A percentile compares a stretch with the other conserved stretches of the same genome.
These are phyloP conservation scores for Suillus weaverae DNA, from an alignment of 768 basidiomycete genomes.

Conservation along the genomic window DNA sequence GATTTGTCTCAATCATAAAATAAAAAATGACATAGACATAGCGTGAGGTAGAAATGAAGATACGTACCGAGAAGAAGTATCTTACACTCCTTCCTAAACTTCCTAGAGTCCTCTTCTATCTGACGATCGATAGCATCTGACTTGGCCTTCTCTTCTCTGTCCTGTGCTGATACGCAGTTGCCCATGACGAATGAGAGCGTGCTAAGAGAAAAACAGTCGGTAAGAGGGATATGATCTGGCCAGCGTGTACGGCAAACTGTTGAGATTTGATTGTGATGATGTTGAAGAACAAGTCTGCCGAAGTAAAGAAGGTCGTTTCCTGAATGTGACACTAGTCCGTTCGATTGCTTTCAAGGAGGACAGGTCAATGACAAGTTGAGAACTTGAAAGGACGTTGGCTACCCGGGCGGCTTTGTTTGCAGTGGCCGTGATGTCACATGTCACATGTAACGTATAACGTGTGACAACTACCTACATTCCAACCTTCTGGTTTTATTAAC, in stretches of 20 bases:
- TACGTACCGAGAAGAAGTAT: constrained; percentile 84
- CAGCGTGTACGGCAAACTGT: neutral
- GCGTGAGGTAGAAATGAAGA: constrained; percentile 5
- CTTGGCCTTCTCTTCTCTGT: constrained; percentile 57
- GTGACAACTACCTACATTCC: neutral
- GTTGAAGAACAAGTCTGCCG: constrained; percentile 5
- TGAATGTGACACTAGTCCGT: constrained; percentile 10
- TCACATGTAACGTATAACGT: constrained; percentile 17
- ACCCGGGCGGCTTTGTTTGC: constrained; percentile 7
- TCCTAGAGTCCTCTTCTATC: constrained; percentile 83
- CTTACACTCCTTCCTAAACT: constrained; percentile 87
- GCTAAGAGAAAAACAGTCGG: neutral
- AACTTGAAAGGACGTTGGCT: constrained; percentile 12
- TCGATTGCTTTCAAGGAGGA: constrained; percentile 9
- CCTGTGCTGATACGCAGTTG: constrained; percentile 61
- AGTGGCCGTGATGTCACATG: constrained; percentile 3
- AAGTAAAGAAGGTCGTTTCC: constrained; percentile 13
- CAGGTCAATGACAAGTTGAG: constrained; percentile 22
- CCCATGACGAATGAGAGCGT: constrained; percentile 48
- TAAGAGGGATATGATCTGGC: neutral
- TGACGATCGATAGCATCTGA: constrained; percentile 79
- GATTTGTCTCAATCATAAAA: constrained; percentile 1
- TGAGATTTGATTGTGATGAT: neutral
- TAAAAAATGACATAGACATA: constrained; percentile 13
- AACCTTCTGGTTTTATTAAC: constrained; percentile 8